phyloP scores from a whole-genome alignment of 768 basidiomycete genomes.

The Pseudohyphozyma bogoriensis region DNA sequence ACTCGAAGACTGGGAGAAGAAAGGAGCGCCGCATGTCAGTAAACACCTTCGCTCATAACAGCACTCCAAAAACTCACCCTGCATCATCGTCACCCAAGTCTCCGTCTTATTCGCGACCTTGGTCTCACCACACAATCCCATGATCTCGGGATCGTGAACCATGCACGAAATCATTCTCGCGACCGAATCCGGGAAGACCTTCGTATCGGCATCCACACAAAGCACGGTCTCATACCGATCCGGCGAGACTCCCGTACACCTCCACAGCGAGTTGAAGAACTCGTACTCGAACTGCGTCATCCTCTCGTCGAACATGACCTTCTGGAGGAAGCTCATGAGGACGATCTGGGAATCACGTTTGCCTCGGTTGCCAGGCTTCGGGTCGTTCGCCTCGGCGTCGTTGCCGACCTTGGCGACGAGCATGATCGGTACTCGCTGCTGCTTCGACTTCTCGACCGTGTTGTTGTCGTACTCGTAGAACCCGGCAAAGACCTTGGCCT shows the following conservation, averaged over 20 bases:
- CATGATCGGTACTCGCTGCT: conserved; percentile 91
- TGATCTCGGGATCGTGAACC: conserved; percentile 94
- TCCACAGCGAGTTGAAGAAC: conserved; percentile 97
- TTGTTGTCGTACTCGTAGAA: conserved; percentile 91
- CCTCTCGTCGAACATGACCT: conserved; percentile 99
- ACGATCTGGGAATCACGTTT: conserved; percentile 98
- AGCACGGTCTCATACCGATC: conserved; percentile 91
- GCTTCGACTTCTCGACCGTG: conserved; percentile 80
- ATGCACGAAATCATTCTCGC: conserved; percentile 93
- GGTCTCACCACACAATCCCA: conserved; percentile 98
- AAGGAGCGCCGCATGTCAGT: neutral
- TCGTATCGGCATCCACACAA: conserved; percentile 40
- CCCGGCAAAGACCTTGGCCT: conserved; percentile 96
- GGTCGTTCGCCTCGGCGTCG: conserved; percentile 71
- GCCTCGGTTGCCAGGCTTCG: conserved; percentile 95
- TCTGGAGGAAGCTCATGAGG: conserved; percentile 94
- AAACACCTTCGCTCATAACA: neutral
- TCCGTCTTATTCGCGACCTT: conserved; percentile 99
- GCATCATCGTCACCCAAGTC: conserved; percentile 99
- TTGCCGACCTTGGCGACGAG: conserved; percentile 94
- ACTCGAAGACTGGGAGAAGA: conserved; percentile 75
- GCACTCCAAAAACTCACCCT: conserved; percentile 53
- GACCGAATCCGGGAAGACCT: conserved; percentile 96
- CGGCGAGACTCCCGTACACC: conserved; percentile 86
- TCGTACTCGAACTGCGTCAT: conserved; percentile 99